Base-by-base conservation (phyloP, 225 moss, liverwort and hornwort genomes). In the Antitrichia curtipendula region DNA sequence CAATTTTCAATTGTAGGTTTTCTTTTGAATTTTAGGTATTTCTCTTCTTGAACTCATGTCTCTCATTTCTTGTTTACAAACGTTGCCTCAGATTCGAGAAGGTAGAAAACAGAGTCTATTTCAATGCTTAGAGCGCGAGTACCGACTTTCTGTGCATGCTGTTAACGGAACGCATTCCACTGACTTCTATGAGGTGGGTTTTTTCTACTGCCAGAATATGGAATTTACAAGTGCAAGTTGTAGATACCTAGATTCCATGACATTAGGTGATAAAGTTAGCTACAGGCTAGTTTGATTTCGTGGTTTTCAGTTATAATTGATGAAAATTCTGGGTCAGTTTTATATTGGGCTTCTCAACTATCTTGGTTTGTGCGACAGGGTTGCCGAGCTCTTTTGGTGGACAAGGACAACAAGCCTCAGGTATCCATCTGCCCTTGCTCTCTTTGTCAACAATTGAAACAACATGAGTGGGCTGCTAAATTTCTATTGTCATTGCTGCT, bases 101-200 rank as follows among this genome's bases (percentile, higher is more conserved):
- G 99, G 99, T 73, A 96, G 96, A 90, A 92, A 90, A 78, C 96
- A 99, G 90, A 91, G 85, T 64, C 81, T 99, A 59, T 89, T 90
- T 89, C 95, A 99, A 87, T 99, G 99, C 91, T 92, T 99, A 90
- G 91, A 95, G 90, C 95, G 95, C 7, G 99, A 99, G 87, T 95
- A 94, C 54, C 95, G 96, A 60, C 90, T 99, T 49, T 93, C 95
- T 85, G 89, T 88, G 53, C 96, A 95, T 91, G 94, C 95, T 78
- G 85, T 96, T 47, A 90, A 83, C 81, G 89, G 89, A 90, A 90
- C 92, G 65, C 90, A 91, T 88, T 92, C 94, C 60, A 87, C 90
- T 65, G 94, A 94, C 80, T 92, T 93, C 63, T 94, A 93, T 86
- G 94, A 94, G 94, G 94, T 94, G 89, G 88, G 88, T 32, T 41